Percentiles rank a stretch among this genome's conserved stretches.
Evolutionary conservation across 768 basidiomycete genomes (phyloP).

Genomic region (Auricularia sp.): DNA sequence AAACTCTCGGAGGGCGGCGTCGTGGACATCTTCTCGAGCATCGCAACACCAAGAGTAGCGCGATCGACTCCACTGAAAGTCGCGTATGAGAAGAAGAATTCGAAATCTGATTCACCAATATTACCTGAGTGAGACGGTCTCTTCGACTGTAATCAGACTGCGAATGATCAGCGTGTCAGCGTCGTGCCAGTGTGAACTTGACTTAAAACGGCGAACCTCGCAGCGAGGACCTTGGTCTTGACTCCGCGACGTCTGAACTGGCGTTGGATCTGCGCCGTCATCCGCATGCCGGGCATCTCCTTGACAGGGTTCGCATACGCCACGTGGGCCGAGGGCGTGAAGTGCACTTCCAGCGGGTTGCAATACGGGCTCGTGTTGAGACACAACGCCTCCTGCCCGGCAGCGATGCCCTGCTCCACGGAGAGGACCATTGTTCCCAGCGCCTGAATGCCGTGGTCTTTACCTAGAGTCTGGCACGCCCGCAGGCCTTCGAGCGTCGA

Average conservation of each 20-base stretch:
- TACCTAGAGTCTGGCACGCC: constrained; percentile 12
- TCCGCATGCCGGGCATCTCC: constrained; percentile 11
- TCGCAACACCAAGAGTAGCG: constrained; percentile 1
- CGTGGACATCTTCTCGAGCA: constrained; percentile 6
- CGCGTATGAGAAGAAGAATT: not conserved
- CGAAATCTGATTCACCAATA: constrained; percentile 3
- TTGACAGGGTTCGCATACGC: constrained; percentile 8
- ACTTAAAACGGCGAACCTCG: constrained; percentile 8
- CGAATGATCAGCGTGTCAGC: not conserved
- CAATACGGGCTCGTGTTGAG: constrained; percentile 14
- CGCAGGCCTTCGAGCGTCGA: constrained; percentile 14
- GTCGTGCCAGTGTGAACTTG: not conserved
- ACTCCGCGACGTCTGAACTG: constrained; percentile 3
- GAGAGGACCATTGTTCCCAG: constrained; percentile 15
- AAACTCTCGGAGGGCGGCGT: constrained; percentile 5
- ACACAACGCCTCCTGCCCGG: constrained; percentile 12
- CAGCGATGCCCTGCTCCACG: constrained; percentile 14
- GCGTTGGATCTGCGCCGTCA: constrained; percentile 11
- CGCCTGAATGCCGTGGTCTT: constrained; percentile 12
- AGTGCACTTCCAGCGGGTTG: constrained; percentile 14
- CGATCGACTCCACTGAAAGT: constrained; percentile 8
- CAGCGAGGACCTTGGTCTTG: constrained; percentile 13
- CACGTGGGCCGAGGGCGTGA: constrained; percentile 8
- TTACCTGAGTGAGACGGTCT: constrained; percentile 10
- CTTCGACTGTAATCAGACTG: constrained; percentile 12